Evolutionary conservation across 2,329 filamentous ascomycete species (phyloP), one percentile per base, ranked within the genome.

Genomic region (Botryotinia convoluta): DNA sequence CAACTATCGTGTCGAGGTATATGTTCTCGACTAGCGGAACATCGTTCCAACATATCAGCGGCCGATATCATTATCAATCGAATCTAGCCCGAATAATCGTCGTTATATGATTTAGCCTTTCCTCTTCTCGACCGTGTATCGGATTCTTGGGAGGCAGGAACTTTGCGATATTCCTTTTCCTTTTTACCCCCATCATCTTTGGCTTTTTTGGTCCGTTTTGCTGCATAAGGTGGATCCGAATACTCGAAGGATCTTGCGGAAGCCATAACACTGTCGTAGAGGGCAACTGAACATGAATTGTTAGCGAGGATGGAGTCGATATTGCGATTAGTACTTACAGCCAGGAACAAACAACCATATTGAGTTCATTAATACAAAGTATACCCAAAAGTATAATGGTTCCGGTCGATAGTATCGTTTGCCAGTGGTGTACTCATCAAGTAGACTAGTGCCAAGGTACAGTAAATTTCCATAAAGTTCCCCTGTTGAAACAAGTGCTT

Each of bases 381-480:
- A 91, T 29, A 88, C 82, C 89, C 89, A 91, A 77, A 87, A 90
- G 77, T 91, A 91, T 44, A 87, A 79, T 35, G 83, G 81, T 81
- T 91, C 89, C 1, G 89, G 89, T 37, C 89, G 84, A 76, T 86
- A 89, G 77, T 89, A 87, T 32, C 82, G 83, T 35, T 84, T 80
- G 4, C 85, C 87, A 22, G 80, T 81, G 74, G 84, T 81, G 48
- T 81, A 82, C 73, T 83, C 80, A 74, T 89, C 87, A 67, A 84
- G 83, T 72, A 85, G 82, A 79, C 86, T 88, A 26, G 89, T 91
- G 2, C 85, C 82, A 78, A 89, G 90, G 82, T 91, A 91, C 57
- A 91, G 82, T 1, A 85, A 81, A 32, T 90, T 87, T 72, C 89
- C 87, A 81, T 89, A 77, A 45, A 75, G 69, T 32, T 80, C 77